Evolutionary conservation across 805 yeast genomes (phyloP), one percentile per base, ranked within the genome.

Genomic region (Candida vaughaniae): DNA sequence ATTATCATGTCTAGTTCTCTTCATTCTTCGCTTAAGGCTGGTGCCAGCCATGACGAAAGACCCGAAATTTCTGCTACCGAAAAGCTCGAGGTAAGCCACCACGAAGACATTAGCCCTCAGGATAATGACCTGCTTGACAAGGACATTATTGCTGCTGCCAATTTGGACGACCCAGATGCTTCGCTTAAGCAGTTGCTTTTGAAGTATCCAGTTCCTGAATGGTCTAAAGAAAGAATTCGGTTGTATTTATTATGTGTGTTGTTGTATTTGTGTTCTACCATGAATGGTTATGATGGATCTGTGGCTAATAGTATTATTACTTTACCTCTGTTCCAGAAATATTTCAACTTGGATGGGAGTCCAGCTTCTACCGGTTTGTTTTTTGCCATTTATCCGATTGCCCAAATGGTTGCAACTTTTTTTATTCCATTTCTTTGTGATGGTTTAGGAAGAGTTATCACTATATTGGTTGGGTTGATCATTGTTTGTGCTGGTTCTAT

Each of bases 221-320:
- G 41, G 41, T 23, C 43, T 6, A 31, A 30, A 12, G 28, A 31
- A 25, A 33, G 47, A 29, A 29, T 46, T 5, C 36, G 32, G 22
- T 28, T 48, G 10, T 43, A 46, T 16, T 15, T 39, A 7, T 27
- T 41, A 5, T 49, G 53, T 38, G 14, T 39, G 4, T 35, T 43
- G 14, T 35, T 46, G 10, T 51, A 47, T 16, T 49, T 71, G 19
- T 55, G 69, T 17, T 64, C 77, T 4, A 66, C 75, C 35, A 68
- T 66, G 45, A 62, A 58, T 25, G 74, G 75, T 33, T 70, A 57
- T 46, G 75, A 69, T 52, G 71, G 71, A 34, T 60, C 67, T 3
- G 53, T 74, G 53, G 54, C 73, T 48, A 42, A 51, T 6, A 30
- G 45, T n/a, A 49, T 49, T 22, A 43, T 45, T 19, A 51, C 54